Evolutionary conservation across 192 early-diverging fungal genomes (phyloP), one percentile per base, ranked within the genome.

Genomic region (Entomortierella parvispora): DNA sequence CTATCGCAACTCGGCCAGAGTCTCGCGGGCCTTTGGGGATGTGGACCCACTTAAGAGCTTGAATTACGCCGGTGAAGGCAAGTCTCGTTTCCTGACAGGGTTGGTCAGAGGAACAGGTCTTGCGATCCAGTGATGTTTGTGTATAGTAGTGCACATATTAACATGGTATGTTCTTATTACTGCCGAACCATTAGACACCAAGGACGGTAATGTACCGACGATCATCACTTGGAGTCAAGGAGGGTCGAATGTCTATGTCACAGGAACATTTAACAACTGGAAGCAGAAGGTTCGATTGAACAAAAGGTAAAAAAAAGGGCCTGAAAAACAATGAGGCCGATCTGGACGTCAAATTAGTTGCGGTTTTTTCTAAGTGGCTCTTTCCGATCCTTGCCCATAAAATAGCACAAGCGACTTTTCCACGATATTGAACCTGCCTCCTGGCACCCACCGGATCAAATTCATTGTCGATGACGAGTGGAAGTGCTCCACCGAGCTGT

Each of bases 401-500:
- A 23, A 47, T 58, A 92, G 89, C 74, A 85, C 87, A 22, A 84
- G 86, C 43, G 93, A 95, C 69, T 95, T 95, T 62, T 88, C 89
- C 5, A 88, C 91, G 0, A 86, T 95, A 34, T 81, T 99, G 25
- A 91, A 97, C 69, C 82, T 99, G 61, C 93, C 94, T n/a, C 90
- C 92, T 22, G 96, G 96, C 45, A 97, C 94, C 4, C 96, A 99
- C 80, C 91, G 92, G 69, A 89, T 98, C 56, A 99, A 99, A 82
- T 99, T 96, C 67, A 97, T 99, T 78, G 96, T 99, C 7, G 96
- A 99, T 74, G 95, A 96, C 67, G 95, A 97, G 65, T 99, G 97
- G 97, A 94, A 94, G 59, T 98, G 96, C 60, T 94, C 92, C 1
- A 93, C 93, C 53, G 91, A 96, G 55, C 81, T 97, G 48, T 90